A percentile compares a stretch with the other conserved stretches of the same genome.
Evolutionary conservation across 139 green algal genomes (phyloP).

Genomic region (Chlamydomonas applanata): DNA sequence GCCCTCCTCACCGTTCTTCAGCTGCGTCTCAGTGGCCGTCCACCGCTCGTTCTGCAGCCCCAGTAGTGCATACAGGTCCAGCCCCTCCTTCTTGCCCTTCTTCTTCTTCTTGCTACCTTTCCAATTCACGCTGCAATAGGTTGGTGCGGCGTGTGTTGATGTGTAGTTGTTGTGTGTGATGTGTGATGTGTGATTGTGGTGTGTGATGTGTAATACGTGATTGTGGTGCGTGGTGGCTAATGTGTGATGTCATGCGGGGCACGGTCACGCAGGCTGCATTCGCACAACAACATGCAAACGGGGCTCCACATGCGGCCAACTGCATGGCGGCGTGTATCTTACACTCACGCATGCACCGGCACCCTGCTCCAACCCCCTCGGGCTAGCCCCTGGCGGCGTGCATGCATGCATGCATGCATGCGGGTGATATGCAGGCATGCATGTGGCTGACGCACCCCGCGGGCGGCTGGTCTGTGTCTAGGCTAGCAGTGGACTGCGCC

Average conservation of each 20-base stretch:
- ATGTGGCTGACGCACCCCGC: slow-evolving; percentile 21
- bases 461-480: slow-evolving; percentile 16
- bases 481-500: not conserved
- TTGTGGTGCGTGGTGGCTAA: too few species aligned
- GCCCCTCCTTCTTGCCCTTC: slow-evolving; percentile 44
- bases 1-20: slow-evolving; percentile 61
- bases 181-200: slow-evolving; percentile 20
- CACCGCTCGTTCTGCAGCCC: slow-evolving; percentile 82
- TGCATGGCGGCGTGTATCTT: too few species aligned
- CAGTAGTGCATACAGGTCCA: slow-evolving; percentile 83
- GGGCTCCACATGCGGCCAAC: not conserved
- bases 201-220: slow-evolving; percentile 28
- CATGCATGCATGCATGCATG: too few species aligned
- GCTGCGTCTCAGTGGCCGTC: slow-evolving; percentile 77
- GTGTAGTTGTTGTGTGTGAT: slow-evolving; percentile 15
- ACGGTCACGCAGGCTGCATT: too few species aligned
- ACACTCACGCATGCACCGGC: too few species aligned
- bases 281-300: not conserved
- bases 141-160: not conserved
- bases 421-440: too few species aligned
- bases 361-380: too few species aligned
- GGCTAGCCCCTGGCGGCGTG: too few species aligned
- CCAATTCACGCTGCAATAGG: slow-evolving; percentile 49
- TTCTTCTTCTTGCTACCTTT: slow-evolving; percentile 74
- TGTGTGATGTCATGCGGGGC: not conserved